Conservation (phyloP, 192 early-diverging fungal genomes). For the Coemansia sp. region DNA sequence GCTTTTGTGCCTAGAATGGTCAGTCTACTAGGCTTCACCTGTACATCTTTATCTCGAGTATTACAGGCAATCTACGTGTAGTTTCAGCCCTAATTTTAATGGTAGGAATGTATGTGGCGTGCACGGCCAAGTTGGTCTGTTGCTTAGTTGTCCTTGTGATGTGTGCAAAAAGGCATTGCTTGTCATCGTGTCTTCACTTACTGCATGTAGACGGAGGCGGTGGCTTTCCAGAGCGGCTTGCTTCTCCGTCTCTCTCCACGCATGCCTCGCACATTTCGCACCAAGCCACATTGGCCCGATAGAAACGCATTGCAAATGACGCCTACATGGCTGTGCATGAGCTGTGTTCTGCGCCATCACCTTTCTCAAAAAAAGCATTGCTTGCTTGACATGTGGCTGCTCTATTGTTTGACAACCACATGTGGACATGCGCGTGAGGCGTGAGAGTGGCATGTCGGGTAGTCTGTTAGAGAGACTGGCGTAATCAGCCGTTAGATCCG, state of each 20-base stretch:
- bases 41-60: not conserved
- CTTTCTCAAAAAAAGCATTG: not conserved
- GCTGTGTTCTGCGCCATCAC: not conserved
- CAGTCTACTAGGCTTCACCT: not conserved
- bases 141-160: not conserved
- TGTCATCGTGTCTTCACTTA: not conserved
- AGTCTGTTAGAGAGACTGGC: not conserved
- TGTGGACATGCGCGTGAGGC: not conserved
- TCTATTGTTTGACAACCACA: not conserved
- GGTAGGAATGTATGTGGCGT: not conserved
- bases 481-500: not conserved
- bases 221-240: constrained; percentile 2
- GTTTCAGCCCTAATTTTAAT: not conserved
- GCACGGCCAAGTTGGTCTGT: not conserved
- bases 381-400: not conserved
- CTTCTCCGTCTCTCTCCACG: not conserved
- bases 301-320: constrained; percentile 3
- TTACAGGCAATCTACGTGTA: not conserved
- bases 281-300: not conserved
- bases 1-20: not conserved
- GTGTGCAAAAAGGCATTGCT: not conserved
- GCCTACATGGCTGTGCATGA: constrained; percentile 4
- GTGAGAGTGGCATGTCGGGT: not conserved
- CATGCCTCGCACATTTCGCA: not conserved
- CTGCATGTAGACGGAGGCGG: not conserved